phyloP scores from a whole-genome alignment of 1,284 basidiomycete species.

The Boletus subluridellus region DNA sequence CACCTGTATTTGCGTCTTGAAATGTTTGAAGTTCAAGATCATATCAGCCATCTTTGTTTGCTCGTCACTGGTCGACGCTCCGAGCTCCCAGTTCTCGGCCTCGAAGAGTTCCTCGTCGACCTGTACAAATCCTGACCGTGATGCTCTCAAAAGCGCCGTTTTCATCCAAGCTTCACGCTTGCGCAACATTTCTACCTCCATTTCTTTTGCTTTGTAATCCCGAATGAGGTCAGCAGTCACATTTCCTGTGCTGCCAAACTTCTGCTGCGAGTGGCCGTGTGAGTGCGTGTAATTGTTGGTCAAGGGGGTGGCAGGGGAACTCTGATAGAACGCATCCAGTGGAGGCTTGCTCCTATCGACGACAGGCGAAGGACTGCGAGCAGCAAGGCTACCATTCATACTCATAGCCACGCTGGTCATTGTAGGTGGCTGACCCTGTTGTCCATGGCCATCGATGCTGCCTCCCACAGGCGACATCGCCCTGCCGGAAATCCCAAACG shows the following conservation, averaged over 20 bases:
- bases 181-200: conserved; percentile 74
- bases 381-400: conserved; percentile 44
- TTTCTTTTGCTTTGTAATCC: conserved; percentile 77
- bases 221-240: conserved; percentile 70
- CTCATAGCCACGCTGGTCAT: conserved; percentile 54
- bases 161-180: conserved; percentile 86
- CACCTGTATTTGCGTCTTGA: conserved; percentile 86
- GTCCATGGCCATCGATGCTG: conserved; percentile 37
- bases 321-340: conserved; percentile 58
- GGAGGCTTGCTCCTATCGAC: conserved; percentile 53
- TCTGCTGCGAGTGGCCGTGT: conserved; percentile 35
- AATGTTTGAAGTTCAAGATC: conserved; percentile 83
- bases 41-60: conserved; percentile 64
- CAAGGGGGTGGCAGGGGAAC: conserved; percentile 50
- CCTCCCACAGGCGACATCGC: conserved; percentile 54
- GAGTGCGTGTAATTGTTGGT: conserved; percentile 31
- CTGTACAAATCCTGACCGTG: conserved; percentile 78
- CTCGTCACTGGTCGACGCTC: conserved; percentile 33
- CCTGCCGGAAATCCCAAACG: conserved; percentile 42
- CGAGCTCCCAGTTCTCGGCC: conserved; percentile 41
- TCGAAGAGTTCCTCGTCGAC: conserved; percentile 45
- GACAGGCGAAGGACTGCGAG: conserved; percentile 62
- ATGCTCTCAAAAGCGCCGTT: conserved; percentile 74
- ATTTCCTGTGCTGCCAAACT: conserved; percentile 60
- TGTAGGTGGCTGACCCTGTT: conserved; percentile 41